Base-by-base conservation (phyloP, 352 stramenopile species). In the Globisporangium mamillatum region DNA sequence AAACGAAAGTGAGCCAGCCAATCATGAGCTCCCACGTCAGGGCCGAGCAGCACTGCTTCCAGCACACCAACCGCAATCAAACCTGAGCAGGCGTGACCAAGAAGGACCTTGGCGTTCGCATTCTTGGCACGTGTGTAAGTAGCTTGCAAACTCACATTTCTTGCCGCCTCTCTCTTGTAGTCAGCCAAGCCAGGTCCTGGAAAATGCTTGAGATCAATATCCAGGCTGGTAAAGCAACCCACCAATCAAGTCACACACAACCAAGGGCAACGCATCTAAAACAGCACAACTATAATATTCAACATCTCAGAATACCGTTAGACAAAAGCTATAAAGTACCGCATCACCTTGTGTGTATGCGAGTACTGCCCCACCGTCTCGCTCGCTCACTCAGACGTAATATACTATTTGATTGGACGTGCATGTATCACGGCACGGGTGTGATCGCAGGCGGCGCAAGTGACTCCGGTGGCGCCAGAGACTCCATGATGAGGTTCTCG, bases 401-500 rank as follows among this genome's bases (percentile, higher is more conserved):
- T 46, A 46, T 46, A 46, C 38, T 46, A 32, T 32, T 32, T 46
- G 38, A 46, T 46, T 4, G 12, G 12, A 36, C 32, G 32, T 36
- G 32, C 1, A 20, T 46, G 36, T 10, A 52, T 52, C 46, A 53
- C 46, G 16, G 64, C 61, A 20, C 12, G 38, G 12, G 10, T 46
- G 38, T 14, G 12, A 46, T 46, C 3, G 38, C 38, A 18, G 12
- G 2, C 14, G 12, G 5, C 6, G 32, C 32, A 36, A 36, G 32
- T 9, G 56, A 56, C 52, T 36, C 68, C 63, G 53, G 66, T 50
- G 38, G 38, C 16, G 38, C 14, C 3, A 60, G 12, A 16, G n/a
- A 60, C 62, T 80, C 78, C 70, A 88, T 80, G 20, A 88, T 53
- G 52, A 88, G 80, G 44, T 88, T 88, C 61, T 88, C 80, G 18